Evolutionary conservation across 805 yeast species (phyloP), one percentile per base, ranked within the genome.

Genomic region (Metahyphopichia silvanorum): DNA sequence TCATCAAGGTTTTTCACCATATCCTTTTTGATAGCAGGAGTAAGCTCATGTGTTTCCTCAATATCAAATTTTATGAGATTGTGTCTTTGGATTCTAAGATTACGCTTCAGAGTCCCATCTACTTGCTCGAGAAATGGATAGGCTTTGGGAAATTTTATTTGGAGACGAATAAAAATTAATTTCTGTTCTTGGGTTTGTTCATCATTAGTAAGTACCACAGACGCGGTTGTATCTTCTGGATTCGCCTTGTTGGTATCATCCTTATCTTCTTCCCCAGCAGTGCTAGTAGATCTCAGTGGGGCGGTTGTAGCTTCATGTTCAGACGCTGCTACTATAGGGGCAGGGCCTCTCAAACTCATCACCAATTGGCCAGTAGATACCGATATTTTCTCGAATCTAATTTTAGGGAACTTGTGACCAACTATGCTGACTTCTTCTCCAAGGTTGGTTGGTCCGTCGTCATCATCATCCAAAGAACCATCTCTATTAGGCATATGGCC

Each of bases 361-460:
- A 79, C 77, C 35, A 89, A 63, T 19, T 71, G 78, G 25, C 98
- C 96, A 0, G 95, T 82, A 0, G 94, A 77, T 0, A 91, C 95
- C 2, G 93, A 80, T 5, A 93, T 88, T 44, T 79, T 79, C 50
- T 91, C 98, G 54, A 93, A 88, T 2, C 80, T 64, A 3, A 93
- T 73, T 44, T 83, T 86, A 1, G 96, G 95, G 52, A 89, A 88
- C 46, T 85, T 86, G 45, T 82, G 88, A 2, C 96, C 95, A 5
- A 88, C 87, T 12, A 76, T 66, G 42, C 94, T 82, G 2, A 93
- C 88, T 55, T 91, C 98, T 55, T 89, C 96, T 5, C 96, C 96
- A 16, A 91, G 57, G 49, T 86, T 87, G 16, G 80, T 61, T 0
- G 79, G 75, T 5, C 59, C 63, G 22, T 54, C 58, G 6, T 49